These are phyloP conservation scores for Priceomyces medius DNA, from an alignment of 805 yeast species.

Conservation along the genomic window DNA sequence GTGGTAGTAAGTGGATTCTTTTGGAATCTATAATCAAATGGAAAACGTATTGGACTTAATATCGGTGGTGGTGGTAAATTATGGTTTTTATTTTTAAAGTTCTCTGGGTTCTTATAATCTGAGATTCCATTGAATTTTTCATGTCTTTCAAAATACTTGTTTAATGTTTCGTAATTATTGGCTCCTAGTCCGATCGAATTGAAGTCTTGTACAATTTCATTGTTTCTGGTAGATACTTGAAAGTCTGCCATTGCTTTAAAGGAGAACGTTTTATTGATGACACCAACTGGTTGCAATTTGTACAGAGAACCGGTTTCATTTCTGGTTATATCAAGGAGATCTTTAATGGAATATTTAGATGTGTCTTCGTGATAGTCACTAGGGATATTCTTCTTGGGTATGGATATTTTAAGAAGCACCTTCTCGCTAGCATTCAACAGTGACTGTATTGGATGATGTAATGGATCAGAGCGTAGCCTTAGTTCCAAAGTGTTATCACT, in stretches of 20 bases:
- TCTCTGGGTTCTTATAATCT: slow-evolving; percentile 25
- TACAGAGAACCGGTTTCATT: slow-evolving; percentile 26
- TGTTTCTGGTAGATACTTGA: slow-evolving; percentile 65
- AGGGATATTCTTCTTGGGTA: slow-evolving; percentile 55
- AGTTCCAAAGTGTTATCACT: slow-evolving; percentile 41
- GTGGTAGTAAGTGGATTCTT: slow-evolving; percentile 61
- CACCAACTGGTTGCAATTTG: slow-evolving; percentile 59
- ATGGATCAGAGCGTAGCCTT: slow-evolving; percentile 39
- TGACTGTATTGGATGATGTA: slow-evolving; percentile 65
- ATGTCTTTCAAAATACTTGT: slow-evolving; percentile 22
- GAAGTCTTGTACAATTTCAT: slow-evolving; percentile 33
- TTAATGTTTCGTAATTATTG: slow-evolving; percentile 23
- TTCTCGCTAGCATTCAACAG: slow-evolving; percentile 53
- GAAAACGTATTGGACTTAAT: slow-evolving; percentile 72
- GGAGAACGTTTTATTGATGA: slow-evolving; percentile 65
- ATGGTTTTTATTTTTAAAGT: slow-evolving; percentile 38
- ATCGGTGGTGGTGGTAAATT: slow-evolving; percentile 85
- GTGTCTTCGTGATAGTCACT: slow-evolving; percentile 30
- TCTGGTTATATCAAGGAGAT: slow-evolving; percentile 37
- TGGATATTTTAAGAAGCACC: slow-evolving; percentile 54
- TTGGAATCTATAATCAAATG: slow-evolving; percentile 73
- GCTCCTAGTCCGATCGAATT: slow-evolving; percentile 23
- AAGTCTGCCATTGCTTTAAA: slow-evolving; percentile 89
- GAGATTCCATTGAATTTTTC: slow-evolving; percentile 22
- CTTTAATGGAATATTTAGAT: slow-evolving; percentile 40